Base-by-base conservation (phyloP, 768 basidiomycete species). In the Clavaria fumosa region DNA sequence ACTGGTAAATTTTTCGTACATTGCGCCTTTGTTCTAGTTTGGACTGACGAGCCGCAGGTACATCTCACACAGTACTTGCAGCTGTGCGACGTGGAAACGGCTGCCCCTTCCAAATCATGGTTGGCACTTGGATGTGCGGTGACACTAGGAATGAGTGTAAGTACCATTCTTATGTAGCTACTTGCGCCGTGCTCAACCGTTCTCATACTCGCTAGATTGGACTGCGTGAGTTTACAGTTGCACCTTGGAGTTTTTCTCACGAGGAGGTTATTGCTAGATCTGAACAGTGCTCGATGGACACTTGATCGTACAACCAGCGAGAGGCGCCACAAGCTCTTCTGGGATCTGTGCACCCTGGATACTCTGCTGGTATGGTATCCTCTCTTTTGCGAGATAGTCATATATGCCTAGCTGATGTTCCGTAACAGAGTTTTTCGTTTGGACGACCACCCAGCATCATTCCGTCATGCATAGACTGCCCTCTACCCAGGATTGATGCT, bases 291-390 rank as follows among this genome's bases (percentile, higher is more conserved):
- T 4, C 62, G 73, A 19, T 82, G 78, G 72, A 66, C 70, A 20
- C 58, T 82, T 4, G 58, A 63, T 12, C 58, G 63, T 19, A 52
- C 55, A 15, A 52, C 60, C 27, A 50, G 58, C 12, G 59, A 72
- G 41, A 58, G 62, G 38, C 69, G 79, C 12, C 66, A 61, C 37
- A 60, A 60, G 15, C 55, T 76, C 7, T 81, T 80, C 49, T 84
- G 78, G 76, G 69, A 75, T 34, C 51, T 81, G n/a, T 80, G 76
- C 47, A 45, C 60, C 18, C 50, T 69, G 20, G 80, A 82, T 46
- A 72, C 74, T 0, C 71, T 69, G 64, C 53, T 68, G 26, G 80
- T 82, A 46, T 33, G 57, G n/a, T n/a, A n/a, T n/a, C n/a, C n/a
- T n/a, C n/a, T 45, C 21, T 11, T 38, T 19, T 7, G 7, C 23